Conservation (phyloP, 2,329 filamentous ascomycete genomes). For the Fusarium hainanense region DNA sequence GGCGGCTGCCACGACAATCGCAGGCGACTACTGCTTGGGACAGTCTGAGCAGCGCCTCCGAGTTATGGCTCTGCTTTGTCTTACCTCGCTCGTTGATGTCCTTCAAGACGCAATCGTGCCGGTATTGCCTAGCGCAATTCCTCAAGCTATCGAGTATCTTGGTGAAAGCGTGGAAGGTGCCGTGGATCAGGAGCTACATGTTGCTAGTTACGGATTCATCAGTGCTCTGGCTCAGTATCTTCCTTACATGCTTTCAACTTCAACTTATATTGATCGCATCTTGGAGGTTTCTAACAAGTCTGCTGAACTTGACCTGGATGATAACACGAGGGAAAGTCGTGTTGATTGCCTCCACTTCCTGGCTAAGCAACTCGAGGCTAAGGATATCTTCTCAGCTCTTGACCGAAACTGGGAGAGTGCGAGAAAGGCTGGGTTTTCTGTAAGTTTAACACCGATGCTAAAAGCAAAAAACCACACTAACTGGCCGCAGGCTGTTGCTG, state of each 20-base stretch:
- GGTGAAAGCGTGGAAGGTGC: conserved; percentile 67
- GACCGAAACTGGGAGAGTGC: conserved; percentile 77
- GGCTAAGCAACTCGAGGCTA: conserved; percentile 80
- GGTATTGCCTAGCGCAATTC: conserved; percentile 80
- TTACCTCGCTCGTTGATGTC: conserved; percentile 90
- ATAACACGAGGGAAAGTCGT: conserved; percentile 72
- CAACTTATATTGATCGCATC: conserved; percentile 77
- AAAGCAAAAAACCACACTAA: conserved; percentile 46
- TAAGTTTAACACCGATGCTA: conserved; percentile 56
- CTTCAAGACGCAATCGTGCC: conserved; percentile 87
- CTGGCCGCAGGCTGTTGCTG: conserved; percentile 67
- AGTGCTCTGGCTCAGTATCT: conserved; percentile 83
- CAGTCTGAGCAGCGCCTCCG: conserved; percentile 78
- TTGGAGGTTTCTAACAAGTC: conserved; percentile 79
- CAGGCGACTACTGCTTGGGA: conserved; percentile 79
- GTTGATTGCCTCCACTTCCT: conserved; percentile 77
- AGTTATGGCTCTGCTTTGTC: conserved; percentile 86
- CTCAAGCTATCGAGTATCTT: conserved; percentile 77
- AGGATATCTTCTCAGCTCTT: conserved; percentile 78
- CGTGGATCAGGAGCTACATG: conserved; percentile 74
- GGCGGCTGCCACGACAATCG: conserved; percentile 79
- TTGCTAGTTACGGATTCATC: conserved; percentile 84
- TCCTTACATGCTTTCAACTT: conserved; percentile 88
- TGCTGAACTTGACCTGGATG: conserved; percentile 69
- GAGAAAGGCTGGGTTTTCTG: conserved; percentile 68